Percentiles rank a stretch among this genome's conserved stretches.
These are phyloP conservation scores for Trichoderma guizhouense DNA, from an alignment of 2,329 filamentous ascomycete species.

Conservation along the genomic window DNA sequence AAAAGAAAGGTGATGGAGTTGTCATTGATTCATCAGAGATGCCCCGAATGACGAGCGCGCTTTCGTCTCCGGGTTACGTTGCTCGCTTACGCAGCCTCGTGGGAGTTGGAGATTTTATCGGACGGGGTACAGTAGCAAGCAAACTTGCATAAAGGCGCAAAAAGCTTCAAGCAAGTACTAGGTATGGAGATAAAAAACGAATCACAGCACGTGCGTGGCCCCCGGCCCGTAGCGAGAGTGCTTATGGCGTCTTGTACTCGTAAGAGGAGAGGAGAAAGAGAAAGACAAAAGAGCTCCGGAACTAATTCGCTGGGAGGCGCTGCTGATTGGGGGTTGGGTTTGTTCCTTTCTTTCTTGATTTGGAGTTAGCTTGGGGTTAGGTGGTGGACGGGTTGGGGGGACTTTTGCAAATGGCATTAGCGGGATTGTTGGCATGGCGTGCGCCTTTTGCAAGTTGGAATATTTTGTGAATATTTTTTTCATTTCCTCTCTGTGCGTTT, in stretches of 20 bases:
- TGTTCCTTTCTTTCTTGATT: background rate
- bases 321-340: background rate
- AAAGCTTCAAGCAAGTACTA: too few species aligned
- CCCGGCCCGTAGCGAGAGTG: slow-evolving; percentile 5
- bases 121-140: background rate
- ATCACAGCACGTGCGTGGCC: background rate
- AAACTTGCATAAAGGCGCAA: background rate
- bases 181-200: background rate
- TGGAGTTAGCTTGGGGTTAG: background rate
- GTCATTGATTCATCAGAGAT: background rate
- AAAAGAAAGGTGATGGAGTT: background rate
- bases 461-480: background rate
- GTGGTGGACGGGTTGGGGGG: background rate
- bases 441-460: background rate
- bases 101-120: background rate
- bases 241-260: background rate
- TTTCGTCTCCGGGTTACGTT: slow-evolving; percentile 5
- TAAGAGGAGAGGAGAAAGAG: background rate
- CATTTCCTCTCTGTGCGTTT: background rate
- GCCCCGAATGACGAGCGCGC: background rate
- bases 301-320: background rate
- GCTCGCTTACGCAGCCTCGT: slow-evolving; percentile 13
- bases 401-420: background rate
- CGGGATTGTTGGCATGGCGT: background rate
- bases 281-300: background rate